Base-by-base conservation (phyloP, 192 early-diverging fungal genomes). In the Backusella sp. region DNA sequence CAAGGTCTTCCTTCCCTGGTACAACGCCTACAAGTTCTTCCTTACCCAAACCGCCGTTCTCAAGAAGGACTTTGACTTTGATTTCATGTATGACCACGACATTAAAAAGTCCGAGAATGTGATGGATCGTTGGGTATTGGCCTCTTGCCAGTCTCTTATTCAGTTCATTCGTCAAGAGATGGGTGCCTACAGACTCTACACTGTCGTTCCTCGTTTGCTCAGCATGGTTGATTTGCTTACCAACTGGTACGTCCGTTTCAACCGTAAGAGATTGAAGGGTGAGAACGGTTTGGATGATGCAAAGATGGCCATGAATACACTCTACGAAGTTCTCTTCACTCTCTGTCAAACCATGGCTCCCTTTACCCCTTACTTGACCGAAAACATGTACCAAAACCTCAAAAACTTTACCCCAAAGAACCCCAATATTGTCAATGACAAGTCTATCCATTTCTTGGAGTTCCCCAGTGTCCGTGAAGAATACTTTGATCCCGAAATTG, bases 161-260 rank as follows among this genome's bases (percentile, higher is more conserved):
- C 85, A 93, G 86, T 98, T 96, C 83, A 95, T 98, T 41, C 88
- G 88, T 44, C 85, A 93, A 70, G 98, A 99, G 83, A 99, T 99
- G 98, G 80, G 73, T 36, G 94, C 94, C 32, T 99, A 99, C 88
- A 91, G 96, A 42, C 89, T 99, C 42, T 99, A 99, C 90, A 98
- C 98, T 36, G 98, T 99, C 34, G 96, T 97, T 3, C 98, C 98
- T 15, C 91, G 94, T 42, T 80, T 99, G 79, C 83, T 99, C 71
- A 84, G 85, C 75, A 86, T 97, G 75, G 94, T 99, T 73, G 98
- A 99, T 82, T 87, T 92, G 44, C 88, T 99, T 70, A 99, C 98
- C 68, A 99, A 99, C 86, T 98, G 96, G 96, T 99, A 99, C 84
- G 90, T 99, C 72, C 93, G 97, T 66, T 97, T 98, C 88, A 99